A percentile compares a stretch with the other conserved stretches of the same genome.
Conservation (phyloP, 768 basidiomycete species). For the Phylloporus arenicola region DNA sequence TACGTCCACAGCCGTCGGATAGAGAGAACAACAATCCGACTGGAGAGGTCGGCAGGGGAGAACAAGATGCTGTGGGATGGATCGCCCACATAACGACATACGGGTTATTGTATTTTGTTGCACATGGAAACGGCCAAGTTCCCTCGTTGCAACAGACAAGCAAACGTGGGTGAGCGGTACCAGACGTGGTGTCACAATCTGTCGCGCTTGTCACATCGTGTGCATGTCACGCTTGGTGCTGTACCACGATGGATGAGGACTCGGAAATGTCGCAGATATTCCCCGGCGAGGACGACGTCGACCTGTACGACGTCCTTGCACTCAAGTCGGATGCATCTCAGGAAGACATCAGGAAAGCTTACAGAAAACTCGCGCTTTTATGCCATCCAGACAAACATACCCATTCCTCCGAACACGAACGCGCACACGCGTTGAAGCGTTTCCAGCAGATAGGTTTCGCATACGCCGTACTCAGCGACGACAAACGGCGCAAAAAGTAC, state of each 20-base stretch:
- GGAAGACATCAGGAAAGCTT: slow-evolving; percentile 77
- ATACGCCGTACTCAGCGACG: slow-evolving; percentile 82
- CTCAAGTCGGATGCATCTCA: slow-evolving; percentile 48
- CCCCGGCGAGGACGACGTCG: slow-evolving; percentile 61
- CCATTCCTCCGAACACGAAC: slow-evolving; percentile 50
- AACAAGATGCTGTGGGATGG: background rate
- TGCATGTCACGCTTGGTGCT: background rate
- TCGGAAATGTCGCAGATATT: slow-evolving; percentile 68
- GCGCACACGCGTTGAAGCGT: slow-evolving; percentile 63
- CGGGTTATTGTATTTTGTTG: background rate
- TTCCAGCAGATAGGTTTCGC: slow-evolving; percentile 95
- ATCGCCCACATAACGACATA: background rate
- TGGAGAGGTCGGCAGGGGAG: background rate
- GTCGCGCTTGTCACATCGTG: background rate
- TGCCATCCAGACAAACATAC: slow-evolving; percentile 91
- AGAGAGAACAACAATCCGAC: background rate
- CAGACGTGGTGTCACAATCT: background rate
- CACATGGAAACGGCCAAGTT: no score
- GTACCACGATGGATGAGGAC: slow-evolving; percentile 59
- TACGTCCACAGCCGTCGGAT: background rate
- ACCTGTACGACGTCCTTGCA: slow-evolving; percentile 73
- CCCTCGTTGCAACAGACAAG: no score
- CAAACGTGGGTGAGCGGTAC: no score
- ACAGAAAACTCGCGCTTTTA: slow-evolving; percentile 74
- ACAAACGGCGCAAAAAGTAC: slow-evolving; percentile 67